Evolutionary conservation across 306 rosid species (phyloP).

Genomic region (Cicer arietinum): DNA sequence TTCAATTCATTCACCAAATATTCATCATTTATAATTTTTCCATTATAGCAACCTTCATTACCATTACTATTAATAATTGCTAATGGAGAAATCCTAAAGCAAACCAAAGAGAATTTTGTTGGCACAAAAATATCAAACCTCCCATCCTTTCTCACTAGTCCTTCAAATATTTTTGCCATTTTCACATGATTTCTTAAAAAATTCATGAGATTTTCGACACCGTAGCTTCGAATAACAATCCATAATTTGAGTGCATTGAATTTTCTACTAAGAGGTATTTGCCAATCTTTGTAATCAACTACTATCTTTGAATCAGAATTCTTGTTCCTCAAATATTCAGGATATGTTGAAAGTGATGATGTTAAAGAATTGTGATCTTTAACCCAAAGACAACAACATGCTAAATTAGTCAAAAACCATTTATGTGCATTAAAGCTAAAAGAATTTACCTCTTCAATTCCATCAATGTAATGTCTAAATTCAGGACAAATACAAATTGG

Average conservation of each 20-base stretch:
- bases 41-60: background rate
- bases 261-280: conserved; percentile 58
- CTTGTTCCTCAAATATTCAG: conserved; percentile 55
- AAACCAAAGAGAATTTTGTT: conserved; percentile 50
- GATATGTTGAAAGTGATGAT: conserved; percentile 48
- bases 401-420: conserved; percentile 62
- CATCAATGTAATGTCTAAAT: conserved; percentile 54
- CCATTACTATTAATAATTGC: conserved; percentile 12
- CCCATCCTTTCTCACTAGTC: conserved; percentile 52
- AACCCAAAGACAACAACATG: conserved; percentile 69
- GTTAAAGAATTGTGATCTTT: conserved; percentile 45
- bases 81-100: conserved; percentile 58
- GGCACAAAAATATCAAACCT: conserved; percentile 63
- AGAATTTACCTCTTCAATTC: conserved; percentile 55
- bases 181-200: conserved; percentile 56
- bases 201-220: conserved; percentile 55
- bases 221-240: conserved; percentile 63
- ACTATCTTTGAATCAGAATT: conserved; percentile 59
- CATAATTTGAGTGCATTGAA: conserved; percentile 59
- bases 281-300: conserved; percentile 72
- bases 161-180: conserved; percentile 62
- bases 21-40: conserved; percentile 27
- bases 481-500: conserved; percentile 70
- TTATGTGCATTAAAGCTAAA: conserved; percentile 68
- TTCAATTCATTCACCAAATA: conserved; percentile 42